phyloP scores from a whole-genome alignment of 768 basidiomycete species.

The Trametes gibbosa region DNA sequence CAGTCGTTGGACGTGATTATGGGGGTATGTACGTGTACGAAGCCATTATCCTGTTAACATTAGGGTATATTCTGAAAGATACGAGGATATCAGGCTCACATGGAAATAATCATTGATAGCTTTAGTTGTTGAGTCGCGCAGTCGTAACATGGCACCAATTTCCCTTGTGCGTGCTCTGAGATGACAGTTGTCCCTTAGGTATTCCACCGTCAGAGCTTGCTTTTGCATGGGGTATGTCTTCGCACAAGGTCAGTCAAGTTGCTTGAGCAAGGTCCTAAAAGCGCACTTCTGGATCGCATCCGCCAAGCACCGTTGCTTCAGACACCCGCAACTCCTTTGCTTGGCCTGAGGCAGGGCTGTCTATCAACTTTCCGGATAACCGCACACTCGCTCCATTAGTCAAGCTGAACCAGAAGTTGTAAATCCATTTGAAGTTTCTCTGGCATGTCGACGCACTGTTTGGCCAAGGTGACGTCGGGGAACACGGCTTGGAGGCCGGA shows the following conservation, averaged over 20 bases:
- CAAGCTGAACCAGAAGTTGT: conserved; percentile 23
- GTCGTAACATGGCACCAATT: conserved; percentile 71
- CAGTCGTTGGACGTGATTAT: conserved; percentile 90
- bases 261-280: neutral
- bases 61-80: neutral
- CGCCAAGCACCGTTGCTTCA: conserved; percentile 49
- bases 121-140: conserved; percentile 57
- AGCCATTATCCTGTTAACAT: conserved; percentile 45
- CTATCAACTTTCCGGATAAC: conserved; percentile 43
- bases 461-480: conserved; percentile 36
- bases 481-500: conserved; percentile 81
- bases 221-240: conserved; percentile 93
- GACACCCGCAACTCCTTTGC: conserved; percentile 50
- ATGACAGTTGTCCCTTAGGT: conserved; percentile 84
- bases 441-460: conserved; percentile 26
- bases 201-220: conserved; percentile 72
- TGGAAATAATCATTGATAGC: conserved; percentile 69
- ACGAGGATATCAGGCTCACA: conserved; percentile 39
- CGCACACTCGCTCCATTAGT: conserved; percentile 56
- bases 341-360: conserved; percentile 51
- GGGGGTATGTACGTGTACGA: conserved; percentile 78
- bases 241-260: conserved; percentile 21
- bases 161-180: conserved; percentile 78
- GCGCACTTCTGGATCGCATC: conserved; percentile 55
- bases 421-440: neutral